phyloP scores from a whole-genome alignment of 176 grass and related monocot species.

The Oryza nivara region DNA sequence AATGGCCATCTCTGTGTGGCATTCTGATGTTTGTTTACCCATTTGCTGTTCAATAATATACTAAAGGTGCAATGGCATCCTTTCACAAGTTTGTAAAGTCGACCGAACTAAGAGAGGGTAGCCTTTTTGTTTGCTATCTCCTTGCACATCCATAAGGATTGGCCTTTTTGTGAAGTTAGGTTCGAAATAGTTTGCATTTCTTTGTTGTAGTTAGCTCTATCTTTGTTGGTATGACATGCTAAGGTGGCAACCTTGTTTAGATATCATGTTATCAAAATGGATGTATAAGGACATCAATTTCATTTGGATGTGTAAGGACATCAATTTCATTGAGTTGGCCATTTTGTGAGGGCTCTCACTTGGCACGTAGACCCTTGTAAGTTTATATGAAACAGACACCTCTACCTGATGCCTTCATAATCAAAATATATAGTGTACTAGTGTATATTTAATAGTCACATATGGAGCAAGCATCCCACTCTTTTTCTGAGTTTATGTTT shows the following conservation, averaged over 20 bases:
- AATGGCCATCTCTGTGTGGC: not conserved
- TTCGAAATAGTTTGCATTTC: not conserved
- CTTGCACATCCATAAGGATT: not conserved
- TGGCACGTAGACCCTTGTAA: not conserved
- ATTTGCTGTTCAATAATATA: not conserved
- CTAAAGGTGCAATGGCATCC: not conserved
- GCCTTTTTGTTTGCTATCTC: not conserved
- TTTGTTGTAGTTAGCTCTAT: not conserved
- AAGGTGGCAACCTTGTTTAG: not conserved
- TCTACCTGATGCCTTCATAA: constrained; percentile 1
- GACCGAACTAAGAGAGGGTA: not conserved
- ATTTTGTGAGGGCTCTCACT: not conserved
- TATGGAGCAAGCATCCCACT: not conserved
- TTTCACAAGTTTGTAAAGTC: not conserved
- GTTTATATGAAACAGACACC: constrained; percentile 3
- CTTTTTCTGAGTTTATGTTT: not conserved
- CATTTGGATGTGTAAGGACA: not conserved
- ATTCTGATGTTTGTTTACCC: not conserved
- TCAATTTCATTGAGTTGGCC: not conserved
- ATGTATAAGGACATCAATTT: not conserved
- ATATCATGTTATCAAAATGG: not conserved
- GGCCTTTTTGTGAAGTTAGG: not conserved
- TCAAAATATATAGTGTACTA: not conserved
- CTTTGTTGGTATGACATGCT: not conserved
- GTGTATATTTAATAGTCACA: not conserved